Evolutionary conservation across 768 basidiomycete genomes (phyloP), one percentile per base, ranked within the genome.

Genomic region (Lactarius tabidus): DNA sequence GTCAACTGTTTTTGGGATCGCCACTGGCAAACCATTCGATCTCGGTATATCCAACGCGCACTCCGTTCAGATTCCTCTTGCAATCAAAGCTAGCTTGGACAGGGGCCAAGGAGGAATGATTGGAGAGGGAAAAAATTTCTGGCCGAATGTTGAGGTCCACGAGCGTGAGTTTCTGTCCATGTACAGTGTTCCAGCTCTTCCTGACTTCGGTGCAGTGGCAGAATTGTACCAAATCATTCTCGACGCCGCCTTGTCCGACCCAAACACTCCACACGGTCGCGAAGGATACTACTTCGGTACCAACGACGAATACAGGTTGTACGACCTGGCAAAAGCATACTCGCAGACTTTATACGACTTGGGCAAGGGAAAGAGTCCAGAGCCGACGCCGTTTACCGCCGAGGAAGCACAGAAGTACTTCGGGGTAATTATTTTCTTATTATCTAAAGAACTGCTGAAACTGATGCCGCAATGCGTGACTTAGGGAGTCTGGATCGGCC

Each of bases 1-100:
- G 1, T 75, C 80, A 4, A 85, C 85, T 0, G 84, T 91, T 36
- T 90, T 82, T 67, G 86, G 84, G 51, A 74, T 84, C 38, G 82
- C 84, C 2, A 72, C 70, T 9, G 80, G 80, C 7, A 72, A 70
- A 6, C 77, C 89, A 28, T 80, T 81, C 39, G 79, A 84, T 29
- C 72, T 75, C 6, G 85, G 82, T 12, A 76, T 89, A 39, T 78
- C 82, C 38, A 85, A 88, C 67, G 71, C 76, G 1, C 76, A 80
- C 60, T 88, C 86, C 0, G 72, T 77, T 10, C 84, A 84, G 65
- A 80, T 89, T 33, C 85, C 84, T 1, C 28, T 41, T 0, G 70
- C 85, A 5, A 79, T 87, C 62, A 72, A 74, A 15, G 80, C 79
- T 0, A 71, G 79, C 29, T 69, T 87, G 48, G 74, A 70, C 66